Evolutionary conservation across 2,329 filamentous ascomycete genomes (phyloP).

Genomic region (Xylariales sp.): DNA sequence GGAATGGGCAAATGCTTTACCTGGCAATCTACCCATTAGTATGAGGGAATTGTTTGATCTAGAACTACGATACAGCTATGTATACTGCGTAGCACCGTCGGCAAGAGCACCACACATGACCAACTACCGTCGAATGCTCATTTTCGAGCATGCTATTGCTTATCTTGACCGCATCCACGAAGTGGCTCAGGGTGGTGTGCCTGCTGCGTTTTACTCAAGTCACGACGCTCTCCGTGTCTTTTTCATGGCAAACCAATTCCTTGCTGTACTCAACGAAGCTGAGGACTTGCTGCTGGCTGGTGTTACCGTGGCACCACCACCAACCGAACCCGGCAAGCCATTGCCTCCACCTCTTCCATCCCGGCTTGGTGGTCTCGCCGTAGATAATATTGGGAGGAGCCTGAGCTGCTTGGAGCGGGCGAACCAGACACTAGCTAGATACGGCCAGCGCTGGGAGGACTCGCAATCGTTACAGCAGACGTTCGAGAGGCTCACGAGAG

Average conservation of each 20-base stretch:
- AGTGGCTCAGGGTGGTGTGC: constrained; percentile 54
- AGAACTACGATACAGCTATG: constrained; percentile 85
- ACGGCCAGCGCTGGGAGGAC: constrained; percentile 56
- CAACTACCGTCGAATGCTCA: constrained; percentile 71
- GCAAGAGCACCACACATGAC: constrained; percentile 67
- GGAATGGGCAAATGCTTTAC: constrained; percentile 76
- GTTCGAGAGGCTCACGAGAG: constrained; percentile 46
- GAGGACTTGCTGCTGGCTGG: constrained; percentile 53
- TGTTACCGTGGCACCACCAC: constrained; percentile 38
- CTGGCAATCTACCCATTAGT: constrained; percentile 56
- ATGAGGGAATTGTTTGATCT: constrained; percentile 78
- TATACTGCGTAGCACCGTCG: constrained; percentile 82
- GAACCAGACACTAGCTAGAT: constrained; percentile 48
- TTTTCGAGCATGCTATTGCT: constrained; percentile 82
- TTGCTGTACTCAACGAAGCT: constrained; percentile 55
- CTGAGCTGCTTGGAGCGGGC: constrained; percentile 51
- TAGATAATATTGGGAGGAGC: constrained; percentile 52
- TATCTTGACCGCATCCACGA: constrained; percentile 73
- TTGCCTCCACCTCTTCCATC: constrained; percentile 50
- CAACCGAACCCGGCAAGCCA: constrained; percentile 40
- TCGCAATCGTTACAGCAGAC: constrained; percentile 47
- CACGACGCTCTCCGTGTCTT: constrained; percentile 83
- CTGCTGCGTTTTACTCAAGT: constrained; percentile 72
- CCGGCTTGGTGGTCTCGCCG: constrained; percentile 32
- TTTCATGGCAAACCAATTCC: constrained; percentile 63